phyloP scores from a whole-genome alignment of 768 basidiomycete genomes.

The Rhodotorula graminis region DNA sequence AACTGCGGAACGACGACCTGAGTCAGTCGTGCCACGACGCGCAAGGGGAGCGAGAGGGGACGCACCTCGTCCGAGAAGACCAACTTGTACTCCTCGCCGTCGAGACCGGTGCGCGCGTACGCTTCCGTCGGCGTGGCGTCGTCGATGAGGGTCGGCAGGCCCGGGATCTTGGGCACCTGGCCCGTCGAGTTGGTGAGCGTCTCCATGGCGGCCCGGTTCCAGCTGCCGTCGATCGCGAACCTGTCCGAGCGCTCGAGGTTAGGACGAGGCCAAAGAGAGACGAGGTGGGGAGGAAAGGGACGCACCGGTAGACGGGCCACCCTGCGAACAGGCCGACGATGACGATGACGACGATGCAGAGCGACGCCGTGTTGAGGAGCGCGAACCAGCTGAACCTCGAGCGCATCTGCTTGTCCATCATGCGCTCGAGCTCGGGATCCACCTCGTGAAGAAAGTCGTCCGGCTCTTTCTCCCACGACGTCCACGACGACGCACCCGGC shows the following conservation, averaged over 20 bases:
- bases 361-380: conserved; percentile 60
- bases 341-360: conserved; percentile 65
- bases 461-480: conserved; percentile 15
- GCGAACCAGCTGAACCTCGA: conserved; percentile 11
- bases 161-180: conserved; percentile 53
- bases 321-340: conserved; percentile 80
- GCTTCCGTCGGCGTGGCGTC: conserved; percentile 62
- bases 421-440: conserved; percentile 15
- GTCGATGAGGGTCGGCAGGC: conserved; percentile 61
- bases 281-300: background rate
- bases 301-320: conserved; percentile 71
- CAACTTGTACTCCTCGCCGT: conserved; percentile 72
- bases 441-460: conserved; percentile 24
- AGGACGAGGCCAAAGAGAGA: no score
- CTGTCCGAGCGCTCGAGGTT: no score
- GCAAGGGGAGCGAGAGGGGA: no score
- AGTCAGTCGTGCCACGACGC: no score
- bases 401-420: conserved; percentile 13
- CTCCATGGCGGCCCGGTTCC: background rate
- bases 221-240: conserved; percentile 66
- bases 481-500: background rate
- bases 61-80: conserved; percentile 87
- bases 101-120: conserved; percentile 61
- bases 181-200: conserved; percentile 59
- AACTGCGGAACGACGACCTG: no score